A percentile compares a stretch with the other conserved stretches of the same genome.
Conservation (phyloP, 2,329 filamentous ascomycete species). For the Trichoderma brevicompactum region DNA sequence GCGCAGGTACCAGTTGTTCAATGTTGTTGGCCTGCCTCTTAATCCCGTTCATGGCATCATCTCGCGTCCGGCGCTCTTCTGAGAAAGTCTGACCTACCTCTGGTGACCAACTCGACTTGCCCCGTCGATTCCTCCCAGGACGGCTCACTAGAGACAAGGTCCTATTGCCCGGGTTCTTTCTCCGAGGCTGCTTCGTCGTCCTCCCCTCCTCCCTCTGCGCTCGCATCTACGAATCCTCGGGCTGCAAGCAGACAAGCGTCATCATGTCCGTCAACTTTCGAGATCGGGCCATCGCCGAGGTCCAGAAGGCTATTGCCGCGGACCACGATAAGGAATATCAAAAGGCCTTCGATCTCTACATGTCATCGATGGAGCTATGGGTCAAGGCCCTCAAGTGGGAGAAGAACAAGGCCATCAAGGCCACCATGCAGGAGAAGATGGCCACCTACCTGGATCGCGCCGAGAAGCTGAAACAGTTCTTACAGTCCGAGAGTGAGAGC, state of each 20-base stretch:
- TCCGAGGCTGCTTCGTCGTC: constrained; percentile 9
- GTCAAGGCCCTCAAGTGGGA: constrained; percentile 99
- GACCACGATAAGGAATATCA: constrained; percentile 97
- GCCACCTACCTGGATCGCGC: constrained; percentile 98
- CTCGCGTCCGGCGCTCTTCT: constrained; percentile 17
- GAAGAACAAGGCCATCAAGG: constrained; percentile 96
- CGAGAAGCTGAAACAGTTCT: constrained; percentile 93
- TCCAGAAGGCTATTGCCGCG: constrained; percentile 96
- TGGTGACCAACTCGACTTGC: constrained; percentile 1
- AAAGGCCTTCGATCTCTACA: constrained; percentile 95
- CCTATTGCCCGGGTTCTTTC: neutral
- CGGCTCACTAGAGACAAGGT: neutral
- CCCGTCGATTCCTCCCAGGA: neutral
- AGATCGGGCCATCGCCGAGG: constrained; percentile 92
- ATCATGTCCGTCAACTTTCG: constrained; percentile 96
- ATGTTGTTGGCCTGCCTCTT: constrained; percentile 2
- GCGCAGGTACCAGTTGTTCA: constrained; percentile 23
- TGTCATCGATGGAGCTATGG: constrained; percentile 93
- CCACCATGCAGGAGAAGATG: constrained; percentile 94
- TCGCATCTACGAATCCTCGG: neutral
- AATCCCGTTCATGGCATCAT: constrained; percentile 5
- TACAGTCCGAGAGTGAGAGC: constrained; percentile 75
- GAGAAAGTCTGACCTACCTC: constrained; percentile 6
- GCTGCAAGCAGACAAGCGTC: constrained; percentile 33
- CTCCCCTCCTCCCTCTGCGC: constrained; percentile 17